Base-by-base conservation (phyloP, 495 filamentous ascomycete genomes). In the Tricharina praecox region DNA sequence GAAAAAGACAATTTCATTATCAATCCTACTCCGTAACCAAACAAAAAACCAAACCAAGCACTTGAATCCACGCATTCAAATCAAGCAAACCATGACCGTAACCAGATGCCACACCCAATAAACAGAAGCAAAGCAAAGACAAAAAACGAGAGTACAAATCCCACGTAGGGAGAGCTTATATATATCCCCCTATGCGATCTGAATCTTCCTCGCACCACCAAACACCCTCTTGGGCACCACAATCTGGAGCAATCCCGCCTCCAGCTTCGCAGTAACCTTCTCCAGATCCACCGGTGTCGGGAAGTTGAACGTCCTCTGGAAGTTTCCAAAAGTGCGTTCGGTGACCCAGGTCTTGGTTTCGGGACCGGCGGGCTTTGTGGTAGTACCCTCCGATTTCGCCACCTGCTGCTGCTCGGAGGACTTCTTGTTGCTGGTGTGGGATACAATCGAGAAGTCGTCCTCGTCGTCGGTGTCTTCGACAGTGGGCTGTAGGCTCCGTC, bases 171-270 rank as follows among this genome's bases (percentile, higher is more conserved):
- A n/a, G n/a, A n/a, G n/a, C n/a, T n/a, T n/a, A n/a, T n/a, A n/a
- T n/a, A n/a, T 18, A 7, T 18, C 18, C 16, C 8, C 18, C 16
- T 37, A 37, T 18, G 8, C 7, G 4, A 37, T 15, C 34, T 37
- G 8, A 37, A 37, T 37, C 34, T 15, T 37, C 63, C 69, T 76
- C 61, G 69, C 71, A 15, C 64, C 51, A 50, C 64, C 60, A 20
- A 65, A 68, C 52, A 70, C 64, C 30, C 73, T 70, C 72, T 95
- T 95, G 3, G 88, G 88, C 23, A 94, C 79, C 10, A 77, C 56
- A 26, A 92, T 66, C 38, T 60, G 77, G 45, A 90, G 63, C 37
- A 25, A 26, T 23, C 16, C 48, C 23, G 8, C 16, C 39, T 43
- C 39, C 19, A 43, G 16, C 39, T 23, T 43, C 23, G 39, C 39